Evolutionary conservation across 139 green algal species (phyloP), one percentile per base, ranked within the genome.

Genomic region (Spirogloea muscicola): DNA sequence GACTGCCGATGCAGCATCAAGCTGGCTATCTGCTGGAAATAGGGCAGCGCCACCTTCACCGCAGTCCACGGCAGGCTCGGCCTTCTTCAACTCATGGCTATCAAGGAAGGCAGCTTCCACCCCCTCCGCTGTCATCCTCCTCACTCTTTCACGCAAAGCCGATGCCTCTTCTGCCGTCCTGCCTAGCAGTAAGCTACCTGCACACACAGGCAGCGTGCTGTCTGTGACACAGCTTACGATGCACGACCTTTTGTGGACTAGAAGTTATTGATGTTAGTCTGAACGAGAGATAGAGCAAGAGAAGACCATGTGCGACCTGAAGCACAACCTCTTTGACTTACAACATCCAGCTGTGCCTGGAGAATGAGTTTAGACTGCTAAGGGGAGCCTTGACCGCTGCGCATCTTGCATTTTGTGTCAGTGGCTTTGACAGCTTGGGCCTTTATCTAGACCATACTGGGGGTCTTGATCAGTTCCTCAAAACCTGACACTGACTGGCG

Each of bases 171-270:
- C 36, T 33, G 16, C 25, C 6, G 34, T 71, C 6, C 31, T 37
- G 33, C 29, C 55, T 51, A 76, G 49, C 49, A 76, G 40, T 3
- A 76, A 37, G 49, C 68, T 76, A 34, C 65, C 65, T 74, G 65
- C 5, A 61, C 36, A 48, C 25, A 52, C n/a, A n/a, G n/a, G n/a
- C n/a, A n/a, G n/a, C n/a, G n/a, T 43, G 13, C 6, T 64, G 59
- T n/a, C n/a, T n/a, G 37, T 31, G 59, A 31, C 21, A 2, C 58
- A 67, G 29, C 27, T 4, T 29, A 25, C 38, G 10, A 68, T 25
- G 16, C 59, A 61, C 21, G 21, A 55, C 21, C 46, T 55, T 21
- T 31, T 31, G 21, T 55, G 46, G 21, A 55, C 21, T 55, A 31
- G 18, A 6, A 68, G 37, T 43, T 3, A 61, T 27, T 34, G 36